Evolutionary conservation across 768 basidiomycete species (phyloP), one percentile per base, ranked within the genome.

Genomic region (Chalciporus pseudorubinellus): DNA sequence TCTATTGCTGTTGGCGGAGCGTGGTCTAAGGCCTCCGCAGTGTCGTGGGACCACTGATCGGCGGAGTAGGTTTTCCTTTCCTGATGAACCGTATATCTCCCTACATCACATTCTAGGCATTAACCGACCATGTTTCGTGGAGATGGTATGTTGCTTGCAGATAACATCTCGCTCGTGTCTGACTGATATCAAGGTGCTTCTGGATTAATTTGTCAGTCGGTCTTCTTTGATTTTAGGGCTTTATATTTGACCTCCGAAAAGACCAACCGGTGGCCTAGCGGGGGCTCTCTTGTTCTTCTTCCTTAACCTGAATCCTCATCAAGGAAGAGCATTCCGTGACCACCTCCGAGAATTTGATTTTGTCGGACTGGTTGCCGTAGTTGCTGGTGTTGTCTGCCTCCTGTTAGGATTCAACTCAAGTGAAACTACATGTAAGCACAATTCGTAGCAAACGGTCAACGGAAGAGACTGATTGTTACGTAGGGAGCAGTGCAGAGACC

Each of bases 41-140:
- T 45, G 72, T 75, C 4, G 40, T 76, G 6, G 78, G 77, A 11
- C 79, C 79, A 2, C 62, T 81, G 10, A 40, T 73, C 18, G 70
- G 72, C 8, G 72, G 72, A 4, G 72, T 72, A 46, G 33, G 68
- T 57, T 20, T 11, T 26, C 33, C 39, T 31, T 22, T 11, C 19
- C 16, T 11, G n/a, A 21, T 6, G 13, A 22, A 18, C 21, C 12
- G 31, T n/a, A 22, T 21, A 22, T 13, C 6, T 26, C 16, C 18
- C 45, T 4, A 51, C 18, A 6, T 33, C 6, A 13, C 12, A 20
- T 39, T 38, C 10, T 28, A 72, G 71, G 60, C 33, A 33, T 59
- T 75, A n/a, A 62, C 72, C 0, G 70, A 71, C 39, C 69, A 66
- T 44, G 60, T 66, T 20, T 62, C 64, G 1, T 77, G 75, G 75